A percentile compares a stretch with the other conserved stretches of the same genome.
Evolutionary conservation across 139 green algal genomes (phyloP).

Genomic region (Chara braunii): DNA sequence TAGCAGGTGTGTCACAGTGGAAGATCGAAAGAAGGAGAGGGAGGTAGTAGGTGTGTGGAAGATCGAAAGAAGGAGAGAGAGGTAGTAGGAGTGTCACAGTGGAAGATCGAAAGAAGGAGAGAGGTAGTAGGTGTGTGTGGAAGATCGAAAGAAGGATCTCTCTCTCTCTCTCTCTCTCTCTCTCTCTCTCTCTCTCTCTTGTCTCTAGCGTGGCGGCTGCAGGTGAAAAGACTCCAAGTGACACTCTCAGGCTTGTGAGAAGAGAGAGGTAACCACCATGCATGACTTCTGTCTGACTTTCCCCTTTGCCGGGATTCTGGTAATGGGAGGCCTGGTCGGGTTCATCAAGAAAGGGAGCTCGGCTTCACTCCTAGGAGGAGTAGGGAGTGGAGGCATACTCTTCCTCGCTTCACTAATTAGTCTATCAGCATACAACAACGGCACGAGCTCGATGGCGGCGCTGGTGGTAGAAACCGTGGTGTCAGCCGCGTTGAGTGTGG

Average conservation of each 20-base stretch:
- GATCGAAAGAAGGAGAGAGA: background rate
- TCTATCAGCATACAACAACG: constrained; percentile 8
- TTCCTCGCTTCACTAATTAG: constrained; percentile 1
- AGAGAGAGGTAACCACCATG: constrained; percentile 9
- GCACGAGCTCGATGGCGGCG: background rate
- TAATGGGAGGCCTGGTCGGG: constrained; percentile 9
- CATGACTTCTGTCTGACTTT: constrained; percentile 31
- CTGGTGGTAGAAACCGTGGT: constrained; percentile 6
- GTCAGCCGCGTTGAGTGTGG: constrained; percentile 8
- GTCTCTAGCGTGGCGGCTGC: background rate
- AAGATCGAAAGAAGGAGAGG: background rate
- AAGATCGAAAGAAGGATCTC: background rate
- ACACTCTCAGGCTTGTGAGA: background rate
- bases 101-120: background rate
- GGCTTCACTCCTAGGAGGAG: background rate
- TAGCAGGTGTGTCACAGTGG: background rate
- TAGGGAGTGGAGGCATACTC: background rate
- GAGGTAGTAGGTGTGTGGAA: background rate
- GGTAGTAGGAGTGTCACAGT: background rate
- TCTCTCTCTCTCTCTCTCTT: background rate
- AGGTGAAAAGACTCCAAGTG: background rate
- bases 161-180: background rate
- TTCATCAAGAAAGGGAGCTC: constrained; percentile 12
- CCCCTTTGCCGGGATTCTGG: constrained; percentile 9
- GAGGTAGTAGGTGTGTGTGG: background rate